Evolutionary conservation across 2,329 filamentous ascomycete species (phyloP), one percentile per base, ranked within the genome.

Genomic region (Aureobasidium uvarum): DNA sequence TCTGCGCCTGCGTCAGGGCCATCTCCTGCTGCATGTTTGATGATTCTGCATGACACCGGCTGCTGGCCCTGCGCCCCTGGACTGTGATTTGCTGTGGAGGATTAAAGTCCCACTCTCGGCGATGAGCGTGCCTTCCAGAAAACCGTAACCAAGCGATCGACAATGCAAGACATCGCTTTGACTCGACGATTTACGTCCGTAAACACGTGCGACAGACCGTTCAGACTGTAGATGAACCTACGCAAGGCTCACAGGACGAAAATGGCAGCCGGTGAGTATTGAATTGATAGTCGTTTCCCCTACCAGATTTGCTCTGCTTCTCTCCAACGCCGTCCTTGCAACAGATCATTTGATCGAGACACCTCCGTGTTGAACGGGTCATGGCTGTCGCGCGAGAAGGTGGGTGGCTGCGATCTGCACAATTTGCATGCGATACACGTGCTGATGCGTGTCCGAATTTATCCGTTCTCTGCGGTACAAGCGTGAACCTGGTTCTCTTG

Each of bases 211-310:
- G 33, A 50, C 56, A 23, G 14, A 20, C 14, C 41, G 55, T 39
- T 59, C 18, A 8, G 55, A 39, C 28, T 43, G 41, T 48, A 48
- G 41, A 48, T 36, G 25, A 48, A 36, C 43, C 31, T 59, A 31
- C 25, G 20, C 43, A 10, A 36, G 31, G 16, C 43, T 31, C 33
- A 36, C 45, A 14, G 38, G 38, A 41, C 59, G 38, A 63, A 63
- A 52, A 52, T 16, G 36, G 41, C 36, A 33, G 38, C 46, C 46
- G 59, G 46, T 63, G 25, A 63, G 31, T 63, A 63, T 63, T 13
- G 60, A 62, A 54, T 45, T 63, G 38, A 63, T 63, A 63, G 60
- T 63, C 60, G 18, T 45, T 62, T 46, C 43, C 41, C 14, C 20
- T 28, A 62, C 58, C 58, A 62, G 33, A 39, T 25, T 62, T 16